phyloP scores from a whole-genome alignment of 108 stramenopile species.

The Nitzschia sp. region DNA sequence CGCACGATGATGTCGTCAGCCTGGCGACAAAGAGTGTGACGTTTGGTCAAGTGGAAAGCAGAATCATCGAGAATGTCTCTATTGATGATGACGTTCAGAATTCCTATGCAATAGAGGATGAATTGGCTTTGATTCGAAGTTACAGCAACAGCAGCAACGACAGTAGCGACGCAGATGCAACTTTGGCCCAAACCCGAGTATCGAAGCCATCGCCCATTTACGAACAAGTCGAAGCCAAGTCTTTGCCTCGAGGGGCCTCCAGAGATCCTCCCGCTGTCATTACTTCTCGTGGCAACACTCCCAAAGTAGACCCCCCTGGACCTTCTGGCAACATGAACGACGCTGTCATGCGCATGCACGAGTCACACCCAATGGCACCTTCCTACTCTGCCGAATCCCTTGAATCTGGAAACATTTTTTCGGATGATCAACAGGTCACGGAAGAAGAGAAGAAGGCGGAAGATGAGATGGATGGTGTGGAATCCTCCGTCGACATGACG shows the following conservation, averaged over 20 bases:
- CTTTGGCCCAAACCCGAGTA: slow-evolving; percentile 8
- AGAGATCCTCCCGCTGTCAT: slow-evolving; percentile 29
- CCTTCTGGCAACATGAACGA: background rate
- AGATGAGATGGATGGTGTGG: slow-evolving; percentile 31
- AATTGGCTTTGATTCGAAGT: background rate
- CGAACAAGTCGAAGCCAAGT: slow-evolving; percentile 20
- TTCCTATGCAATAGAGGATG: background rate
- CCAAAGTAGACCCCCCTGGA: slow-evolving; percentile 26
- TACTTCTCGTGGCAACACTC: background rate
- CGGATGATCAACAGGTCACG: background rate
- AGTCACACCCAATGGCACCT: slow-evolving; percentile 12
- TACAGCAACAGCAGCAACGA: background rate
- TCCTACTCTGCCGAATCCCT: slow-evolving; percentile 19
- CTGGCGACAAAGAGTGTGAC: too few species aligned
- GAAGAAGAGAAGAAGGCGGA: slow-evolving; percentile 37
- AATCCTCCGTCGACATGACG: slow-evolving; percentile 25
- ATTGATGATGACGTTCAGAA: background rate
- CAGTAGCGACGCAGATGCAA: background rate
- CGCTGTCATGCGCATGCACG: slow-evolving; percentile 13
- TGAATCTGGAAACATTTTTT: background rate
- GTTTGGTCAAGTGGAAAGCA: background rate
- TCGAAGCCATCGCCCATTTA: slow-evolving; percentile 32
- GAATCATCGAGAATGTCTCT: background rate
- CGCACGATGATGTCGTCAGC: too few species aligned
- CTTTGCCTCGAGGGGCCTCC: background rate